Evolutionary conservation across 2,329 filamentous ascomycete genomes (phyloP), one percentile per base, ranked within the genome.

Genomic region (Cadophora malorum): DNA sequence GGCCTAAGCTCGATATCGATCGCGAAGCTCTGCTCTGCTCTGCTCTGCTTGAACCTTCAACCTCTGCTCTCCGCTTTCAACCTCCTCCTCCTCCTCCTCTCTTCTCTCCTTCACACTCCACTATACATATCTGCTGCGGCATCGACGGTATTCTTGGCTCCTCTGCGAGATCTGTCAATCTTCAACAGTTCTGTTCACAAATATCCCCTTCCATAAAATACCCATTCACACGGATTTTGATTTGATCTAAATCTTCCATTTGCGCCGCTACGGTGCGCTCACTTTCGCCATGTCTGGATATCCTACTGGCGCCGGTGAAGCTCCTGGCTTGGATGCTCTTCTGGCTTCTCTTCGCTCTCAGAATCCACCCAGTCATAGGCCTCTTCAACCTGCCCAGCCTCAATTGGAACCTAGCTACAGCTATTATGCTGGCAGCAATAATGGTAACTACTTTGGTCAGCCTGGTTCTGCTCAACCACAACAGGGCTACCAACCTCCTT

Each of bases 401-500:
- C 72, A 74, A 65, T 67, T 76, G 38, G 74, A 76, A 66, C 70
- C 75, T 49, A 74, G 71, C 67, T 73, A 74, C 65, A 74, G 70
- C 66, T 77, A 76, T 63, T 77, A 76, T 60, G 74, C 70, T 58
- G 74, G 71, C 61, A 73, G 73, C 47, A 70, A 70, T 56, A 71
- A 67, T 33, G 66, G 60, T 56, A 73, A 70, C 65, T 76, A 75
- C 68, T 76, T 74, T 66, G 68, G 67, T 66, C 76, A 76, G 65
- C 63, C 66, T 64, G 63, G 70, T 33, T 65, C 69, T 56, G 71
- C 71, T 28, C 65, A 71, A 16, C 72, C 73, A 63, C 70, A 70
- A 69, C 71, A 80, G 63, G 78, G 78, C 56, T 86, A 88, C 73
- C 84, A 84, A 67, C 83, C 84, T 69, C 85, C 87, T 45, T 83